Conservation (phyloP, 306 rosid species). For the Mimosa pudica region DNA sequence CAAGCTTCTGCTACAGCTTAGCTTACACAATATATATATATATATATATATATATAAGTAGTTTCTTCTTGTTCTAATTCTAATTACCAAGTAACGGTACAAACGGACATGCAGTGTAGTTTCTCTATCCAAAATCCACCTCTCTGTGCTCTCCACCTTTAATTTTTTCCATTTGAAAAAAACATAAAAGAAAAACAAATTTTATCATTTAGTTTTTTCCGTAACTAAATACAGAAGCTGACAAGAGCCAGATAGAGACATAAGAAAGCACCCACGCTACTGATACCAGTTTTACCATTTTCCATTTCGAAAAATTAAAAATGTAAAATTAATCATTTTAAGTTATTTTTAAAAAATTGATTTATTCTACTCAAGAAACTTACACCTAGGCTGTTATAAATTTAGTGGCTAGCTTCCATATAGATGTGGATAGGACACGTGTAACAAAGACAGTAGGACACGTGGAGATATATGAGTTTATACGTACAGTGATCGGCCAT, state of each 20-base stretch:
- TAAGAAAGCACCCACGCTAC: not conserved
- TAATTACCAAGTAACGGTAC: constrained; percentile 5
- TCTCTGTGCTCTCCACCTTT: constrained; percentile 34
- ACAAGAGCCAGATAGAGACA: not conserved
- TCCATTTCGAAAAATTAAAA: too few species aligned
- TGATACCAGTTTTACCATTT: too few species aligned
- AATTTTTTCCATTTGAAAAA: not conserved
- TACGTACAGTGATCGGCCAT: constrained; percentile 91
- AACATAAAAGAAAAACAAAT: not conserved
- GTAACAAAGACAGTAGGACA: not conserved
- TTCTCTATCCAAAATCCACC: constrained; percentile 29
- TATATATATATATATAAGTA: not conserved
- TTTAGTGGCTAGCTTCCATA: too few species aligned
- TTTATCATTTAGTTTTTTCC: not conserved
- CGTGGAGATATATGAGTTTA: not conserved
- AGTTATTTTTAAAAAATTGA: too few species aligned
- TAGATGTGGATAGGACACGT: too few species aligned
- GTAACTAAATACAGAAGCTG: not conserved
- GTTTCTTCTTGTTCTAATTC: constrained; percentile 15
- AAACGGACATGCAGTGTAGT: not conserved
- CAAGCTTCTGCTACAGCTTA: not conserved
- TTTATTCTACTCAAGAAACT: too few species aligned
- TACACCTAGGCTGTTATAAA: too few species aligned
- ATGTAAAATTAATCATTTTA: too few species aligned
- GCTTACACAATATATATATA: not conserved